phyloP scores from a whole-genome alignment of 129 eudicot genomes.

The Scalesia atractyloides region DNA sequence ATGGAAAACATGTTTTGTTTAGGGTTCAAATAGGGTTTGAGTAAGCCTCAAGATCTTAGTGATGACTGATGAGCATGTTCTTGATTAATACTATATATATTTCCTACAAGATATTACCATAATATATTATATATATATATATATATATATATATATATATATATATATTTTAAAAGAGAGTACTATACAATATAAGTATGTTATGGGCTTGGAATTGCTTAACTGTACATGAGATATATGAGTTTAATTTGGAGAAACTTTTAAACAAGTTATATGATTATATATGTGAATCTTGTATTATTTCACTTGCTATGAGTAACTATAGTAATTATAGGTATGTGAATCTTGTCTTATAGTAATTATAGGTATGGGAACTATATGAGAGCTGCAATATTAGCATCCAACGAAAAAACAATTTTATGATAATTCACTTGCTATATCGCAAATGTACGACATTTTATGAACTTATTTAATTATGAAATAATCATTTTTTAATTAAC shows the following conservation, averaged over 20 bases:
- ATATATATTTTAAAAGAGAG: neutral
- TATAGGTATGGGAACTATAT: too few relatives aligned
- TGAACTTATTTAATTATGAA: too few relatives aligned
- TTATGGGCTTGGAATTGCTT: neutral
- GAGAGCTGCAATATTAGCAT: too few relatives aligned
- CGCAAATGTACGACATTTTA: too few relatives aligned
- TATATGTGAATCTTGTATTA: neutral
- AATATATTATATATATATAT: too few relatives aligned
- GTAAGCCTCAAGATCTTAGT: neutral
- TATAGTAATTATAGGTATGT: neutral
- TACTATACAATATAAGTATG: neutral
- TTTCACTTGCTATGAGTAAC: too few relatives aligned
- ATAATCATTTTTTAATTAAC: too few relatives aligned
- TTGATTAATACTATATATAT: neutral
- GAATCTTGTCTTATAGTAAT: neutral
- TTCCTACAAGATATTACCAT: neutral
- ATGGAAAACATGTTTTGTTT: slow-evolving; percentile 4
- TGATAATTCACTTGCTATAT: too few relatives aligned
- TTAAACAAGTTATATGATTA: neutral
- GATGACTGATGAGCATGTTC: neutral
- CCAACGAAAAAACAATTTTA: too few relatives aligned
- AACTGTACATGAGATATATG: neutral
- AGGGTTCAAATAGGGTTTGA: neutral
- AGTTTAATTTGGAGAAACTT: neutral
- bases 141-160: too few relatives aligned